Conservation (phyloP, 176 grass and related monocot species). For the Pontederia crassipes region DNA sequence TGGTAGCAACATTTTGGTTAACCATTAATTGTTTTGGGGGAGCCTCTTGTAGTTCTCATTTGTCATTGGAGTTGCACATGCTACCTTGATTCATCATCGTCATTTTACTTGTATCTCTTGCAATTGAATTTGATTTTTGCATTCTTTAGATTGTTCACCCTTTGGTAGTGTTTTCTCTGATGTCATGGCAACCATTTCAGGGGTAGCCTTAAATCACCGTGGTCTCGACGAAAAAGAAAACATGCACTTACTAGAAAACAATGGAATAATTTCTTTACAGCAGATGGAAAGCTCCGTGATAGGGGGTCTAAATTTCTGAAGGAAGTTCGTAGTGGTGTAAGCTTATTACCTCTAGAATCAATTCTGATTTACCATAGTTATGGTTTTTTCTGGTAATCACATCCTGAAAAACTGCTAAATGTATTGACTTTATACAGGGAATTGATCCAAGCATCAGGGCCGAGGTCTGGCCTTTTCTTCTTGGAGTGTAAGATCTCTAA, state of each 20-base stretch:
- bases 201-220: slow-evolving; percentile 75
- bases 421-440: slow-evolving; percentile 35
- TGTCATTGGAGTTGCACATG: too few relatives aligned
- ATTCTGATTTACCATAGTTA: neutral
- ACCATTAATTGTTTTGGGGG: too few relatives aligned
- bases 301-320: slow-evolving; percentile 69
- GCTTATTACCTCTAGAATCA: slow-evolving; percentile 12
- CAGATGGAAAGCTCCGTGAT: slow-evolving; percentile 57
- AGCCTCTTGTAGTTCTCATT: too few relatives aligned
- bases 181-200: slow-evolving; percentile 23
- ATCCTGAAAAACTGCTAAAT: neutral
- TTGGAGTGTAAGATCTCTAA: slow-evolving; percentile 63
- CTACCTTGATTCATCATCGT: too few relatives aligned
- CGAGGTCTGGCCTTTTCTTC: slow-evolving; percentile 83
- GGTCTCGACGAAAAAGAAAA: slow-evolving; percentile 46
- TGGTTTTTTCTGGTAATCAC: neutral
- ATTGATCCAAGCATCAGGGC: slow-evolving; percentile 65
- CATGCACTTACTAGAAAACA: slow-evolving; percentile 37
- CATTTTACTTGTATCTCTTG: too few relatives aligned
- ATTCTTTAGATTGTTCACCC: neutral
- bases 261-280: slow-evolving; percentile 52
- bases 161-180: neutral
- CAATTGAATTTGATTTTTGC: neutral
- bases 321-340: slow-evolving; percentile 71
- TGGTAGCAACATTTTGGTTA: too few relatives aligned